Conservation (phyloP, 2,329 filamentous ascomycete species). For the Gnomoniopsis smithogilvyi region DNA sequence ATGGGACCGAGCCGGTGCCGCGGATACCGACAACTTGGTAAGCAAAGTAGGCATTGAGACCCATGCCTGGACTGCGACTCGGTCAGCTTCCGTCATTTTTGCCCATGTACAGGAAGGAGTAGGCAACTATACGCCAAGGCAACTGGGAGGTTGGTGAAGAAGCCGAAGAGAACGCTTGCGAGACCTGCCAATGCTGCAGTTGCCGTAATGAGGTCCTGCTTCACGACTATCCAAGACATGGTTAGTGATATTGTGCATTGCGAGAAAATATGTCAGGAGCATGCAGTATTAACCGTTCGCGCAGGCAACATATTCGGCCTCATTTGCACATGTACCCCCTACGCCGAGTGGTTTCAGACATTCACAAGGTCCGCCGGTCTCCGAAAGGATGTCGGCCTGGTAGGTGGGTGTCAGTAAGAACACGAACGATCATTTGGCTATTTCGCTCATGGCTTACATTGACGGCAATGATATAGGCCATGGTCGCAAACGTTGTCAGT, state of each 20-base stretch:
- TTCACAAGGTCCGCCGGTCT: slow-evolving; percentile 74
- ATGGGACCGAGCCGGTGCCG: slow-evolving; percentile 54
- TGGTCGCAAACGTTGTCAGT: slow-evolving; percentile 74
- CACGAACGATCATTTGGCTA: background rate
- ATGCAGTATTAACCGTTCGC: slow-evolving; percentile 3
- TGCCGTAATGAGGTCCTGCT: slow-evolving; percentile 76
- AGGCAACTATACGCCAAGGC: slow-evolving; percentile 62
- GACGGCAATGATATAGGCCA: slow-evolving; percentile 82
- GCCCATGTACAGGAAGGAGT: background rate
- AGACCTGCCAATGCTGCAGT: slow-evolving; percentile 78
- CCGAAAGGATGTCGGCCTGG: slow-evolving; percentile 67
- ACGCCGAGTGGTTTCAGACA: slow-evolving; percentile 48
- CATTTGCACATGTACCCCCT: slow-evolving; percentile 45
- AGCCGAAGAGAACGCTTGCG: slow-evolving; percentile 72
- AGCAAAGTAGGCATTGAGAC: slow-evolving; percentile 65
- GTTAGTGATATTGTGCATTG: background rate
- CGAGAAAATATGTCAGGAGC: background rate
- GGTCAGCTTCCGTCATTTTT: slow-evolving; percentile 15
- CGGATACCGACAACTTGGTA: slow-evolving; percentile 64
- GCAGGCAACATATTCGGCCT: slow-evolving; percentile 30
- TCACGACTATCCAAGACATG: slow-evolving; percentile 36
- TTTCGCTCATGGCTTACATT: slow-evolving; percentile 43
- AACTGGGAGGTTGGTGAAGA: slow-evolving; percentile 78
- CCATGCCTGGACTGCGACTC: slow-evolving; percentile 59
- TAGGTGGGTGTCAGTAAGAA: slow-evolving; percentile 18